Evolutionary conservation across 2,329 filamentous ascomycete species (phyloP).

Genomic region (Stemphylium lycopersici): DNA sequence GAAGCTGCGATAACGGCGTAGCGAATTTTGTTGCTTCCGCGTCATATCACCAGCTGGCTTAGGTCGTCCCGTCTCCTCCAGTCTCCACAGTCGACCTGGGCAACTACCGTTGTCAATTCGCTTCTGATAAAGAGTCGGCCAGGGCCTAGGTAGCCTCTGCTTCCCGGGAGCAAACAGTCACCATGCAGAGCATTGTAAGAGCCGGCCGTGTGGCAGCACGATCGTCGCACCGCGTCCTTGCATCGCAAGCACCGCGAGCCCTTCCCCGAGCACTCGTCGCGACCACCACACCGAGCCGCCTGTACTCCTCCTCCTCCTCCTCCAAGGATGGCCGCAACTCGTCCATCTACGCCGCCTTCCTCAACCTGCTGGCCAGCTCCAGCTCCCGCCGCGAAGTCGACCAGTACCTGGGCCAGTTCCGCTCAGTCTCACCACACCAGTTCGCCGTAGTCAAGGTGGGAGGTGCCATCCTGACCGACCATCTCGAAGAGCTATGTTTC

Average conservation of each 20-base stretch:
- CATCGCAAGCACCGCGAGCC: constrained; percentile 32
- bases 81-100: constrained; percentile 8
- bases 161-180: constrained; percentile 33
- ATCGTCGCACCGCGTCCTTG: constrained; percentile 43
- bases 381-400: constrained; percentile 95
- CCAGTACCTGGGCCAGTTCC: constrained; percentile 97
- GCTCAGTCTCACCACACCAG: constrained; percentile 92
- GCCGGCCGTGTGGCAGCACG: constrained; percentile 46
- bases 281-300: constrained; percentile 34
- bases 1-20: constrained; percentile 20
- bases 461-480: constrained; percentile 92
- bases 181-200: constrained; percentile 49
- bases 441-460: constrained; percentile 99
- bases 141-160: constrained; percentile 17
- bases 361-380: constrained; percentile 92
- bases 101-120: constrained; percentile 24
- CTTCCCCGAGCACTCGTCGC: constrained; percentile 43
- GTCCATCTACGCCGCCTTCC: constrained; percentile 69
- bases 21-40: constrained; percentile 40
- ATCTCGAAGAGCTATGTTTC: constrained; percentile 88
- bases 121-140: constrained; percentile 19
- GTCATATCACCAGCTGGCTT: constrained; percentile 21
- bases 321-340: constrained; percentile 41
- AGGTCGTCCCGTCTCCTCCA: constrained; percentile 13
- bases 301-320: constrained; percentile 42